Conservation (phyloP, 768 basidiomycete genomes). For the Phanerochaete sordida region DNA sequence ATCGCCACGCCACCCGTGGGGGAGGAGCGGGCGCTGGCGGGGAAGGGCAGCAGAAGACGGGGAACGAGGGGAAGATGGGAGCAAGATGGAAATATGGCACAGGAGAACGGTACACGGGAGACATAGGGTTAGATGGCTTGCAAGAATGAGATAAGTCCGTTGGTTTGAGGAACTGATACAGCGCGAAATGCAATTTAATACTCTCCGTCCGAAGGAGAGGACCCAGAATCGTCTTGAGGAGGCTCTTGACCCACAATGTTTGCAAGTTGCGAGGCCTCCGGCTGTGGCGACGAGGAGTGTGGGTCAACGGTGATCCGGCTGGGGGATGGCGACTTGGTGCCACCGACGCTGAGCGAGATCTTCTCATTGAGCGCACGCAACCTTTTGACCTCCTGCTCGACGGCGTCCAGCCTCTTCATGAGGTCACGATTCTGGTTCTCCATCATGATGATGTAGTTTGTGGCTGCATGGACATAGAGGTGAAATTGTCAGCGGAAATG, state of each 20-base stretch:
- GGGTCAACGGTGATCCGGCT: slow-evolving; percentile 37
- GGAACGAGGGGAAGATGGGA: background rate
- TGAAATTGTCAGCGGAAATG: slow-evolving; percentile 6
- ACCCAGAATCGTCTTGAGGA: slow-evolving; percentile 59
- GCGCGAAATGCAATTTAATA: slow-evolving; percentile 22
- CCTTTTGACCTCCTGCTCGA: slow-evolving; percentile 68
- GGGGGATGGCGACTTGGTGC: slow-evolving; percentile 55
- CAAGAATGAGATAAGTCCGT: slow-evolving; percentile 8
- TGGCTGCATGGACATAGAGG: slow-evolving; percentile 44
- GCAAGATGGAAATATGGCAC: slow-evolving; percentile 16
- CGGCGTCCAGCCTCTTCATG: slow-evolving; percentile 57
- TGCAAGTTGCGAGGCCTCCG: slow-evolving; percentile 48
- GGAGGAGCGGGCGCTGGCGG: slow-evolving; percentile 25
- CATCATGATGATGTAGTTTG: slow-evolving; percentile 71
- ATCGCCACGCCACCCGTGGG: slow-evolving; percentile 21
- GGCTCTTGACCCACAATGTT: slow-evolving; percentile 59
- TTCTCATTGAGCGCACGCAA: slow-evolving; percentile 80
- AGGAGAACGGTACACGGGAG: slow-evolving; percentile 9
- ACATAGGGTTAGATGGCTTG: slow-evolving; percentile 14
- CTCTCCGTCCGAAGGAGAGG: slow-evolving; percentile 30
- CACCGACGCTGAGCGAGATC: slow-evolving; percentile 64
- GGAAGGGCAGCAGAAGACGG: slow-evolving; percentile 15
- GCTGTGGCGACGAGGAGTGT: slow-evolving; percentile 60
- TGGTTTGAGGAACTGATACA: slow-evolving; percentile 1
- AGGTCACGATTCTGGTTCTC: slow-evolving; percentile 73